phyloP scores from a whole-genome alignment of 129 eudicot genomes.

The Helianthus tuberosus region DNA sequence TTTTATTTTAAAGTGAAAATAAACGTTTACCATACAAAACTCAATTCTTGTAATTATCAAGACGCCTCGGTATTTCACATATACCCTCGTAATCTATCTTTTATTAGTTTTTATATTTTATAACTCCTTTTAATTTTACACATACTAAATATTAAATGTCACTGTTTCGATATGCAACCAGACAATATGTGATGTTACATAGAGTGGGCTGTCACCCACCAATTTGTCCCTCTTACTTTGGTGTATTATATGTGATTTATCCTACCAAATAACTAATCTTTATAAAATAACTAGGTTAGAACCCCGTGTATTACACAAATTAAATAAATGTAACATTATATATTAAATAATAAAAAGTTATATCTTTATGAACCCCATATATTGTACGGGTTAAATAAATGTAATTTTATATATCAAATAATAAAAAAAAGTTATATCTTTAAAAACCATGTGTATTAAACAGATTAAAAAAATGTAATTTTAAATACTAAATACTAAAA shows the following conservation, averaged over 20 bases:
- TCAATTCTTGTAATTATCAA: constrained; percentile 7
- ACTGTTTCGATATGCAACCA: constrained; percentile 24
- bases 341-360: too few species aligned
- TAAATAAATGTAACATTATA: too few species aligned
- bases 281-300: too few species aligned
- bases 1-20: background rate
- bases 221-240: constrained; percentile 32
- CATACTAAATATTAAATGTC: constrained; percentile 22
- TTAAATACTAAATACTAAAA: too few species aligned
- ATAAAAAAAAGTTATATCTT: too few species aligned
- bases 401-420: too few species aligned
- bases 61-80: background rate
- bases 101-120: background rate
- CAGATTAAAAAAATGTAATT: too few species aligned
- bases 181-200: constrained; percentile 28
- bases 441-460: too few species aligned
- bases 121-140: constrained; percentile 18
- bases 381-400: too few species aligned
- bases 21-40: background rate
- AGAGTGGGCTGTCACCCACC: constrained; percentile 32
- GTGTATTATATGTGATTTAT: constrained; percentile 15
- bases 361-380: too few species aligned
- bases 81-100: background rate
- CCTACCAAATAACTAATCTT: background rate
- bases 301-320: too few species aligned